A percentile compares a stretch with the other conserved stretches of the same genome.
Evolutionary conservation across 176 grass and related monocot species (phyloP).

Genomic region (Coix lacrymajobi): DNA sequence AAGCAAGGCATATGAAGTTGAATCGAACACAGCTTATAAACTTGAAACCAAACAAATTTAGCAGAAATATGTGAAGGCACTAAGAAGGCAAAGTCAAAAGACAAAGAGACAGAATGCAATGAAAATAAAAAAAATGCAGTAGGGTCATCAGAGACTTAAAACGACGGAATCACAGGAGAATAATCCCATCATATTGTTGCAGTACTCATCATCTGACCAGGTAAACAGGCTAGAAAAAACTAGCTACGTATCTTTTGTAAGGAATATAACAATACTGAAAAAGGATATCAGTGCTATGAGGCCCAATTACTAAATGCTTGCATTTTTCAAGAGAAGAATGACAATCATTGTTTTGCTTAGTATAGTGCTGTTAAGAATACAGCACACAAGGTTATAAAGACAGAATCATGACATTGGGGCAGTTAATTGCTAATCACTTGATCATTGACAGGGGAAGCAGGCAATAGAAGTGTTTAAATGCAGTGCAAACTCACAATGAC

Average conservation of each 20-base stretch:
- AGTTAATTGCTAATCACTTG: constrained; percentile 22
- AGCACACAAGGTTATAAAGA: not conserved
- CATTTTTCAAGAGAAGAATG: too few relatives aligned
- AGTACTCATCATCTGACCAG: constrained; percentile 14
- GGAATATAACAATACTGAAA: not conserved
- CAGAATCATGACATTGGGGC: constrained; percentile 15
- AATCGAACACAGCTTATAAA: not conserved
- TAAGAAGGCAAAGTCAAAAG: not conserved
- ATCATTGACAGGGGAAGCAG: not conserved
- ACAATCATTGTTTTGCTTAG: not conserved
- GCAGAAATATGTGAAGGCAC: not conserved
- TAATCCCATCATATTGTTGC: constrained; percentile 31
- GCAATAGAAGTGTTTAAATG: not conserved
- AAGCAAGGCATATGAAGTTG: not conserved
- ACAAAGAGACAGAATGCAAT: not conserved
- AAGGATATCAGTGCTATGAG: not conserved
- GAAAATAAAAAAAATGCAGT: not conserved
- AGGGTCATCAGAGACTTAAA: constrained; percentile 39
- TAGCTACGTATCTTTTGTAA: not conserved
- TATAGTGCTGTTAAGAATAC: too few relatives aligned
- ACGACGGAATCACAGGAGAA: not conserved
- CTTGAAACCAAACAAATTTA: not conserved
- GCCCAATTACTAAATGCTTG: not conserved
- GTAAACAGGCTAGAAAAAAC: not conserved
- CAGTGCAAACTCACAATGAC: not conserved